phyloP scores from a whole-genome alignment of 2,329 filamentous ascomycete species.

The Stemphylium lycopersici region DNA sequence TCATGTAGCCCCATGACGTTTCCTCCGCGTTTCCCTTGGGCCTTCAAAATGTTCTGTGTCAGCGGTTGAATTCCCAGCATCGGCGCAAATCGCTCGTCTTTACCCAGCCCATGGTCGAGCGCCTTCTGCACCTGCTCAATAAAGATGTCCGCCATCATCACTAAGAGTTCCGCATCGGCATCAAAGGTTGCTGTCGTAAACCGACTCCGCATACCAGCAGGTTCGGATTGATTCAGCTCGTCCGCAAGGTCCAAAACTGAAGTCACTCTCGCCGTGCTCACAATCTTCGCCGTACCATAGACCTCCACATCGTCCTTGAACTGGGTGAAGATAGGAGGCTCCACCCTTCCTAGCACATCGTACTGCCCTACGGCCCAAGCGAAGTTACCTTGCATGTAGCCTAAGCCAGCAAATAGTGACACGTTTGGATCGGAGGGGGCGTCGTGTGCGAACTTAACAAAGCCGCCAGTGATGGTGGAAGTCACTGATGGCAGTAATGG shows the following conservation, averaged over 20 bases:
- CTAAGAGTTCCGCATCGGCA: neutral
- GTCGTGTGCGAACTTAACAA: conserved; percentile 1
- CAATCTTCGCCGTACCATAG: conserved; percentile 2
- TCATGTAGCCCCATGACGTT: neutral
- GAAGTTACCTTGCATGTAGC: conserved; percentile 3
- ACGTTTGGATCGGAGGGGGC: neutral
- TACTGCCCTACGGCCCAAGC: conserved; percentile 3
- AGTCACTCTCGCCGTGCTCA: conserved; percentile 4
- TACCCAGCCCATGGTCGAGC: neutral
- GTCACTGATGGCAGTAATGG: conserved; percentile 1
- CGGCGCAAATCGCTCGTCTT: neutral
- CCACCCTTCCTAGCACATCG: neutral
- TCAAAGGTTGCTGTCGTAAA: neutral
- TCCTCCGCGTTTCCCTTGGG: neutral
- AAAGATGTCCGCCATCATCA: neutral
- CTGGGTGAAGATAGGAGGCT: conserved; percentile 2
- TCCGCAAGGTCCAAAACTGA: conserved; percentile 1
- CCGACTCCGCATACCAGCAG: conserved; percentile 1
- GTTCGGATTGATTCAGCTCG: conserved; percentile 2
- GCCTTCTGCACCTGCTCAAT: neutral
- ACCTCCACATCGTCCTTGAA: conserved; percentile 1
- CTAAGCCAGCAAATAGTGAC: conserved; percentile 2
- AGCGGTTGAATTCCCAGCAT: conserved; percentile 1
- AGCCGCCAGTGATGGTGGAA: neutral
- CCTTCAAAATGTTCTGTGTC: neutral